Conservation (phyloP, 805 yeast genomes). For the Candida verbasci region DNA sequence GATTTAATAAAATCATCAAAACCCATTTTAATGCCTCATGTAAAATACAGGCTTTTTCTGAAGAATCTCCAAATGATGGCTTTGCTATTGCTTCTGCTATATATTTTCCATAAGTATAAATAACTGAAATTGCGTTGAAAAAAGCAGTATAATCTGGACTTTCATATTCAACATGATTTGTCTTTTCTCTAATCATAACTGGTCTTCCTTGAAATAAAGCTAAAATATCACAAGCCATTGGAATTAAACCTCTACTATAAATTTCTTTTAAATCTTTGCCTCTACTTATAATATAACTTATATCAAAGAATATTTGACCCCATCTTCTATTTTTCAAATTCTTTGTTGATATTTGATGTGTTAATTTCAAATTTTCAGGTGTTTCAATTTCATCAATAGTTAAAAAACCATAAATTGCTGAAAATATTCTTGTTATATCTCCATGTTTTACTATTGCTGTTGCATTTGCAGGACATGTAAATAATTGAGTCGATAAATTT, state of each 20-base stretch:
- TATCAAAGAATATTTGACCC: slow-evolving; percentile 75
- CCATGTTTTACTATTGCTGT: slow-evolving; percentile 59
- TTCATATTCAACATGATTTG: slow-evolving; percentile 87
- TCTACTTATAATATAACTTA: slow-evolving; percentile 72
- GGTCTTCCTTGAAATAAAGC: slow-evolving; percentile 75
- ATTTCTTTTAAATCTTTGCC: slow-evolving; percentile 52
- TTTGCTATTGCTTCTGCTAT: slow-evolving; percentile 28
- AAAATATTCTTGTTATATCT: slow-evolving; percentile 57
- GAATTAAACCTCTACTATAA: slow-evolving; percentile 42
- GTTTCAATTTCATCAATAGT: slow-evolving; percentile 48
- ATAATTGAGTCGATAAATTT: slow-evolving; percentile 75
- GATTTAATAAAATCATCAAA: slow-evolving; percentile 20
- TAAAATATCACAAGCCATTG: slow-evolving; percentile 61
- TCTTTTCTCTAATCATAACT: slow-evolving; percentile 66
- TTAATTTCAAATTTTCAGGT: slow-evolving; percentile 37
- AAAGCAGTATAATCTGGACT: slow-evolving; percentile 74
- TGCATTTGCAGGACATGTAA: slow-evolving; percentile 84
- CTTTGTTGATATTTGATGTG: slow-evolving; percentile 35
- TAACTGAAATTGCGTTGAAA: slow-evolving; percentile 64
- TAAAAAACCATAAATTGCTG: slow-evolving; percentile 59
- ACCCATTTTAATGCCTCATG: slow-evolving; percentile 28
- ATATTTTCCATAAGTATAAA: slow-evolving; percentile 57
- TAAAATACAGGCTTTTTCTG: slow-evolving; percentile 13
- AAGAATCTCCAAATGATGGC: slow-evolving; percentile 1
- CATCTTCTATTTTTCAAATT: slow-evolving; percentile 66